Base-by-base conservation (phyloP, 257 asterid genomes). In the Nicotiana sylvestris region DNA sequence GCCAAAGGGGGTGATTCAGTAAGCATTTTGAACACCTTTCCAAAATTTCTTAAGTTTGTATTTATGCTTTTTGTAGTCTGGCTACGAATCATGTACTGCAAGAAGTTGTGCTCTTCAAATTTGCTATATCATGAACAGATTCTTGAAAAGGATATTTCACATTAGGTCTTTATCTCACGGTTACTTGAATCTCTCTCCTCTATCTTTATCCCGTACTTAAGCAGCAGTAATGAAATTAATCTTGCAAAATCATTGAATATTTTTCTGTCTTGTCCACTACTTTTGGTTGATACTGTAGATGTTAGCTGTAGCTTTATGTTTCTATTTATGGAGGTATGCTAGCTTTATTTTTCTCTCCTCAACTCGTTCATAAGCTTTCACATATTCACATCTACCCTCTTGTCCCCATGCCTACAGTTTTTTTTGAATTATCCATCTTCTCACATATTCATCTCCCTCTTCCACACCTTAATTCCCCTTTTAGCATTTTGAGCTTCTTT, bases 1-100 rank as follows among this genome's bases (percentile, higher is more conserved):
- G 94, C 99, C 72, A 92, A 84, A 90, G 93, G 91, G 55, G 98
- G 95, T 66, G 95, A 93, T 86, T 85, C 98, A 61, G 99, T 96
- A 91, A 93, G 99, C 91, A 81, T 30, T 82, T 56, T 35, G 74
- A 69, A 65, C 62, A 27, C 67, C 57, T 83, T 61, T 21, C 27
- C 58, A 43, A 65, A 12, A 49, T 30, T 72, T 55, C 78, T 80
- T 79, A 61, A 60, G 62, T 30, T 33, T 27, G n/a, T 66, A 33
- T 10, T 9, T 35, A 3, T 27, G 16, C 5, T 60, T 65, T 76
- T 43, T 83, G 78, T 74, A 70, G 78, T 25, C 43, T 74, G 39
- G 60, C 62, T 12, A 13, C 53, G 37, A 74, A 74, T 60, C 62
- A 74, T 49, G 43, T 15, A 74, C 29, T 13, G 25, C 27, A 25